Conservation (phyloP, 2,329 filamentous ascomycete genomes). For the Trichoderma harzianum region DNA sequence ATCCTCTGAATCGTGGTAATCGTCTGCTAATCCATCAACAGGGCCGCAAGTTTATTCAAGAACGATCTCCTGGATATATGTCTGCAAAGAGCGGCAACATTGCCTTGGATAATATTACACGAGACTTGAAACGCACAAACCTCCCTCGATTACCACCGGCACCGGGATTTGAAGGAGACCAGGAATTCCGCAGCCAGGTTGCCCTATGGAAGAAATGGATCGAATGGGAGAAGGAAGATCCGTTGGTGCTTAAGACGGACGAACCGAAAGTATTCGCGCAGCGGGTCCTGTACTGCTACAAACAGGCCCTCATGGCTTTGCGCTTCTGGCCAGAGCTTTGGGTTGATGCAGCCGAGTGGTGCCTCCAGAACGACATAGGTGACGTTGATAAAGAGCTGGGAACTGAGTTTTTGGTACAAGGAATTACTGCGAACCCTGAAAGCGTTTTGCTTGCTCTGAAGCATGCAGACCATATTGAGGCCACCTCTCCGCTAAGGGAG, state of each 20-base stretch:
- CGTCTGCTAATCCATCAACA: slow-evolving; percentile 36
- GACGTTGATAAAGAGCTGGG: slow-evolving; percentile 61
- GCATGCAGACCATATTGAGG: slow-evolving; percentile 82
- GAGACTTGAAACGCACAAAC: slow-evolving; percentile 70
- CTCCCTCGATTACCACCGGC: slow-evolving; percentile 79
- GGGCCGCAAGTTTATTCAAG: slow-evolving; percentile 92
- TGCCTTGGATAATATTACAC: slow-evolving; percentile 83
- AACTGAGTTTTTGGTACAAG: slow-evolving; percentile 74
- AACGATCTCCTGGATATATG: slow-evolving; percentile 92
- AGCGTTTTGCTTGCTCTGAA: slow-evolving; percentile 88
- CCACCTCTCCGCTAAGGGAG: slow-evolving; percentile 72
- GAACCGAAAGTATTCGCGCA: slow-evolving; percentile 72
- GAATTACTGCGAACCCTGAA: slow-evolving; percentile 87
- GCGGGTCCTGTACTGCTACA: slow-evolving; percentile 85
- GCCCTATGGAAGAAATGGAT: slow-evolving; percentile 93
- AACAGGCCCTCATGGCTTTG: slow-evolving; percentile 87
- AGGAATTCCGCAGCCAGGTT: slow-evolving; percentile 80
- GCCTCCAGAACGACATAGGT: slow-evolving; percentile 69
- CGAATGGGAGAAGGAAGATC: slow-evolving; percentile 90
- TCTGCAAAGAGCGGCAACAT: slow-evolving; percentile 88
- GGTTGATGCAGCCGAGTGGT: slow-evolving; percentile 93
- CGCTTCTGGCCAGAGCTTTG: slow-evolving; percentile 95
- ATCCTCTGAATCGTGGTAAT: not conserved
- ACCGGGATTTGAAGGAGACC: slow-evolving; percentile 80
- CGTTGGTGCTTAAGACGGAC: slow-evolving; percentile 78